Conservation (phyloP, 345 rosid species). For the Kernera saxatilis region DNA sequence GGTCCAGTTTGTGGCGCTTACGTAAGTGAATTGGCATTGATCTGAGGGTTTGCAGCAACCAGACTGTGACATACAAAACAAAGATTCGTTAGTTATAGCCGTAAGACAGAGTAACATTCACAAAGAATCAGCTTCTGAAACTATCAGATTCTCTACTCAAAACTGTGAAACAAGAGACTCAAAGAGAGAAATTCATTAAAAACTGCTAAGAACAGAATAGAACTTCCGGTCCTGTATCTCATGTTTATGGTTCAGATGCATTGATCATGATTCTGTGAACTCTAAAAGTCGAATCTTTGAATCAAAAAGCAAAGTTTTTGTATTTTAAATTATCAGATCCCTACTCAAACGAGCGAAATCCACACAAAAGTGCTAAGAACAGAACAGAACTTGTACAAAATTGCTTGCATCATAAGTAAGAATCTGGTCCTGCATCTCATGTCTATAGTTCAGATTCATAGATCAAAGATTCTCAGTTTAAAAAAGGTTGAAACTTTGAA, state of each 20-base stretch:
- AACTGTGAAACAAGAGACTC: not conserved
- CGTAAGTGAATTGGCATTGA: slow-evolving; percentile 53
- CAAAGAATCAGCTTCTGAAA: not conserved
- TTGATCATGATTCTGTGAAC: no score
- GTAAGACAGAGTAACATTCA: not conserved
- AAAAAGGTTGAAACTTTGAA: slow-evolving; percentile 9
- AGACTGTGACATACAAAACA: slow-evolving; percentile 45
- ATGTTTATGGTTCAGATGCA: no score
- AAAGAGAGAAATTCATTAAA: not conserved
- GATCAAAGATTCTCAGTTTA: not conserved
- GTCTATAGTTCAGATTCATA: not conserved
- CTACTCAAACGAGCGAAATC: not conserved
- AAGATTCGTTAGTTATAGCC: not conserved
- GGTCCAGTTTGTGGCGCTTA: slow-evolving; percentile 56
- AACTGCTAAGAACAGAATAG: not conserved
- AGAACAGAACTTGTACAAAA: not conserved
- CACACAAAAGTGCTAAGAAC: not conserved
- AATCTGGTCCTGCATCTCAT: not conserved
- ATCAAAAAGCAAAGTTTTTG: not conserved
- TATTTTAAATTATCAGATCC: not conserved
- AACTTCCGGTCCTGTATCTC: no score
- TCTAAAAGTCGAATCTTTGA: no score
- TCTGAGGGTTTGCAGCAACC: slow-evolving; percentile 95
- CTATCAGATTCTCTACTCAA: not conserved
- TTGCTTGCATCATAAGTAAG: not conserved